Evolutionary conservation across 2,329 filamentous ascomycete genomes (phyloP).

Genomic region (Biscogniauxia marginata): DNA sequence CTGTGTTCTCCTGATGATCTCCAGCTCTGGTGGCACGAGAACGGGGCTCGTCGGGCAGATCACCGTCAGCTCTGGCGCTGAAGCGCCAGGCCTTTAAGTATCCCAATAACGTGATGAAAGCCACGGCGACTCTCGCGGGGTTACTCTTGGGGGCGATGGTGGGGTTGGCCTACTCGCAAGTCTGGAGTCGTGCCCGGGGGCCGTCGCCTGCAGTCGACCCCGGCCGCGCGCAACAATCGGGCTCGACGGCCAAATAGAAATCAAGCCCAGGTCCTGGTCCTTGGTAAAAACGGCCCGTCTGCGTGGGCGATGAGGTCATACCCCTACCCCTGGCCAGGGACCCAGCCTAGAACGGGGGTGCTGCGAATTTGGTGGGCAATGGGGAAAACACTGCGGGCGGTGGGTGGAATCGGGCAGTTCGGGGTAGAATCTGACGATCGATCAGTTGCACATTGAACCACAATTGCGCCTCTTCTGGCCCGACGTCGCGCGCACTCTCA

Average conservation of each 20-base stretch:
- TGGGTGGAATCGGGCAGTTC: not conserved
- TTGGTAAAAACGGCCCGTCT: conserved; percentile 9
- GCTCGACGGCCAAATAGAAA: not conserved
- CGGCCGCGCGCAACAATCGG: not conserved
- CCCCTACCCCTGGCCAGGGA: conserved; percentile 17
- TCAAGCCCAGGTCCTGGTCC: conserved; percentile 12
- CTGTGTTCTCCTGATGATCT: not conserved
- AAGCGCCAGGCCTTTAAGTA: conserved; percentile 29
- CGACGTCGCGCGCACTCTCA: not conserved
- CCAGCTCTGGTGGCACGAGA: not conserved
- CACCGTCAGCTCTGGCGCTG: conserved; percentile 30
- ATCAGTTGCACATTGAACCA: not conserved
- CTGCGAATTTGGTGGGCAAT: not conserved
- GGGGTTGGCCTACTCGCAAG: conserved; percentile 5
- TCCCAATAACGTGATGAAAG: conserved; percentile 21
- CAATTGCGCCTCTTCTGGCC: not conserved
- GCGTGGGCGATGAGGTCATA: conserved; percentile 27
- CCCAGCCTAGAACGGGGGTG: conserved; percentile 15
- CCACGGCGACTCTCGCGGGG: conserved; percentile 35
- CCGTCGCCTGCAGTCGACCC: conserved; percentile 12
- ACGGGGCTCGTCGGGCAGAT: conserved; percentile 6
- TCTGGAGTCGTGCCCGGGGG: conserved; percentile 5
- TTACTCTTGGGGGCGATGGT: conserved; percentile 29
- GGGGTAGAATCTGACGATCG: not conserved
- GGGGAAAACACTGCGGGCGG: not conserved